phyloP scores from a whole-genome alignment of 805 yeast genomes.

The Metschnikowia lunata region DNA sequence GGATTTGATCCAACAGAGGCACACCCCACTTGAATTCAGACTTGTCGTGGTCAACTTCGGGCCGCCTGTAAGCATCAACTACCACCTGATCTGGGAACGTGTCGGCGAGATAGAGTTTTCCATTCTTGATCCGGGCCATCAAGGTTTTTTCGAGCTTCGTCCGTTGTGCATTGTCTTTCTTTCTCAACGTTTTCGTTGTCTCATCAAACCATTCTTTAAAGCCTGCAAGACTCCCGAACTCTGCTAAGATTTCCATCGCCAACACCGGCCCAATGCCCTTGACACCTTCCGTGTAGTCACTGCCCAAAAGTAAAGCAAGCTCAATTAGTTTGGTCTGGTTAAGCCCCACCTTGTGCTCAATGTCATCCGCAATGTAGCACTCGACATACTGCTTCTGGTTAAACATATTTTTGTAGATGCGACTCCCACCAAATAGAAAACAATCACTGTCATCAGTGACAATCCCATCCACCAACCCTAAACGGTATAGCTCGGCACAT shows the following conservation, averaged over 20 bases:
- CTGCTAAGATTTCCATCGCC: slow-evolving; percentile 86
- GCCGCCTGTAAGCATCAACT: slow-evolving; percentile 66
- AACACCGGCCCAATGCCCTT: slow-evolving; percentile 93
- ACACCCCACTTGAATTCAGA: slow-evolving; percentile 85
- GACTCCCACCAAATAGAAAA: slow-evolving; percentile 84
- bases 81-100: slow-evolving; percentile 70
- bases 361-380: slow-evolving; percentile 58
- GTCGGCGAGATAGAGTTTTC: slow-evolving; percentile 52
- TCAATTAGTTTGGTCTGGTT: slow-evolving; percentile 63
- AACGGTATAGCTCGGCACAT: slow-evolving; percentile 72
- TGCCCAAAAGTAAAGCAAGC: slow-evolving; percentile 80
- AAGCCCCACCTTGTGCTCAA: slow-evolving; percentile 63
- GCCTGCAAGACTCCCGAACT: slow-evolving; percentile 50
- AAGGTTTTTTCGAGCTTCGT: slow-evolving; percentile 54
- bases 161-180: slow-evolving; percentile 35
- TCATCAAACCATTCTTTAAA: slow-evolving; percentile 57
- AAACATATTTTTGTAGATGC: slow-evolving; percentile 87
- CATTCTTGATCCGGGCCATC: slow-evolving; percentile 48
- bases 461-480: slow-evolving; percentile 85
- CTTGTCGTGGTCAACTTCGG: slow-evolving; percentile 80
- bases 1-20: slow-evolving; percentile 76
- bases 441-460: slow-evolving; percentile 98
- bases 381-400: slow-evolving; percentile 91
- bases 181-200: slow-evolving; percentile 34
- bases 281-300: slow-evolving; percentile 92